Conservation (phyloP, 352 stramenopile species). For the Pseudoperonospora humuli region DNA sequence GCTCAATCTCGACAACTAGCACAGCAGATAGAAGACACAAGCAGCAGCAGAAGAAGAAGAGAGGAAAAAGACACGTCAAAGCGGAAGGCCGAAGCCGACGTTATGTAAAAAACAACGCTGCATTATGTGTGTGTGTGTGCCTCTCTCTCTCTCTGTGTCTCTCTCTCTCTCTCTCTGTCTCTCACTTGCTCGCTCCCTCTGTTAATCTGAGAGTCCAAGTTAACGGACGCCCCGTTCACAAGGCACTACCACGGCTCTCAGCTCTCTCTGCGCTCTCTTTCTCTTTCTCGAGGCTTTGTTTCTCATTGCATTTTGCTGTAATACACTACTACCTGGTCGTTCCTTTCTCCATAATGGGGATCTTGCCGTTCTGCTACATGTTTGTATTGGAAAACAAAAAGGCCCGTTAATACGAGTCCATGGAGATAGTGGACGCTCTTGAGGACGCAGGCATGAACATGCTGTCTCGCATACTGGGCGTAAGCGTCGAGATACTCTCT, state of each 20-base stretch:
- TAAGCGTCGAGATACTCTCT: slow-evolving; percentile 76
- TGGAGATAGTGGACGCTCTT: slow-evolving; percentile 64
- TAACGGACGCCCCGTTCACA: slow-evolving; percentile 22
- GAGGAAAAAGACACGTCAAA: background rate
- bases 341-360: slow-evolving; percentile 11
- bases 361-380: background rate
- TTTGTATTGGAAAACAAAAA: slow-evolving; percentile 5
- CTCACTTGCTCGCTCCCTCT: slow-evolving; percentile 12
- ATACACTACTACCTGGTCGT: slow-evolving; percentile 27
- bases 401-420: slow-evolving; percentile 36
- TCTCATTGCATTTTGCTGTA: slow-evolving; percentile 17
- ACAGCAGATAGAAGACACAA: too few relatives aligned
- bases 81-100: slow-evolving; percentile 9
- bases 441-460: slow-evolving; percentile 52
- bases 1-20: slow-evolving; percentile 85
- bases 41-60: background rate
- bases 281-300: background rate
- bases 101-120: slow-evolving; percentile 30
- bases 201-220: slow-evolving; percentile 23
- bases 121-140: too few relatives aligned
- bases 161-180: slow-evolving; percentile 20
- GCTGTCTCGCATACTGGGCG: slow-evolving; percentile 65
- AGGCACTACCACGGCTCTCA: slow-evolving; percentile 2
- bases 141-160: too few relatives aligned
- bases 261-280: slow-evolving; percentile 1